phyloP scores from a whole-genome alignment of 169 alveolate species.

The Plasmodium sp. region DNA sequence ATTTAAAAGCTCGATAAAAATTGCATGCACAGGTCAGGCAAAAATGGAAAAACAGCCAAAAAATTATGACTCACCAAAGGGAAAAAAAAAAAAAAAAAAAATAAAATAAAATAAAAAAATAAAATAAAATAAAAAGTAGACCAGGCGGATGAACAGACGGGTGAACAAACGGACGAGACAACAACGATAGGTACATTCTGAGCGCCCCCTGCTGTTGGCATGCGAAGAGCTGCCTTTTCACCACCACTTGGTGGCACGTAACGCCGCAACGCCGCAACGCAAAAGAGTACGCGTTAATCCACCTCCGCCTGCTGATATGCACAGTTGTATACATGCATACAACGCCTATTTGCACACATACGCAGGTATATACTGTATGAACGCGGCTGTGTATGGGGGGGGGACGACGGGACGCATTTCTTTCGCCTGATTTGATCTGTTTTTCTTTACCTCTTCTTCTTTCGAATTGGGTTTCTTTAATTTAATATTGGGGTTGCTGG shows the following conservation, averaged over 20 bases:
- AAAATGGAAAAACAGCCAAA: neutral
- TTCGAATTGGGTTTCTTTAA: conserved; percentile 44
- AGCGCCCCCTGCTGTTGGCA: neutral
- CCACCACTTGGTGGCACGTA: neutral
- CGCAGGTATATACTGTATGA: neutral
- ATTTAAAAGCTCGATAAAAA: neutral
- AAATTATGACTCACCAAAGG: neutral
- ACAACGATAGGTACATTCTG: neutral
- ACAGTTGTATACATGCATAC: neutral
- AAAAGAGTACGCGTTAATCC: neutral
- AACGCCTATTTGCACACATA: neutral
- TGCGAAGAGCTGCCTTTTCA: neutral
- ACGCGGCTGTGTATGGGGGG: neutral
- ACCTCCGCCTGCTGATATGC: neutral
- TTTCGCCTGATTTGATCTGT: neutral
- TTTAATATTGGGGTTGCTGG: conserved; percentile 34
- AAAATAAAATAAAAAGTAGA: neutral
- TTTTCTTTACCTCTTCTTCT: conserved; percentile 45
- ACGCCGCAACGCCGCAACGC: neutral
- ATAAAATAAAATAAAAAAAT: neutral
- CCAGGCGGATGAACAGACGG: neutral
- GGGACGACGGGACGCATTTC: neutral
- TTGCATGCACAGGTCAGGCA: neutral
- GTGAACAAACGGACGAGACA: neutral
- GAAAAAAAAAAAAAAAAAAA: neutral